Evolutionary conservation across 805 yeast genomes (phyloP).

Genomic region (Kuraishia borneana): DNA sequence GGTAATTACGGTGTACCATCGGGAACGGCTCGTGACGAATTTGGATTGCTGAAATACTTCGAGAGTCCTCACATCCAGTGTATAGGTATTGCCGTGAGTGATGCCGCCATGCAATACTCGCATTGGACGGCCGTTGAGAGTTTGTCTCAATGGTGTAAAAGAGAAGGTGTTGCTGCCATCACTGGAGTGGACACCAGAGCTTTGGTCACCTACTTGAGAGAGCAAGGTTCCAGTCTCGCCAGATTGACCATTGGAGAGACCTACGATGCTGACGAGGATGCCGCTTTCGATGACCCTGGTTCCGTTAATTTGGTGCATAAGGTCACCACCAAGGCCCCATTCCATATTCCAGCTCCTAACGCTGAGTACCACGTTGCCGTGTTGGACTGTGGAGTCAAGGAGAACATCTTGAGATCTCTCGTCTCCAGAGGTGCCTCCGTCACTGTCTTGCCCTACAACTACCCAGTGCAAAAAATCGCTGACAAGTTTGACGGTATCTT

Average conservation of each 20-base stretch:
- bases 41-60: slow-evolving; percentile 75
- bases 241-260: slow-evolving; percentile 84
- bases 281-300: slow-evolving; percentile 86
- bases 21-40: slow-evolving; percentile 68
- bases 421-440: slow-evolving; percentile 93
- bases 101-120: slow-evolving; percentile 90
- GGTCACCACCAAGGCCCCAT: slow-evolving; percentile 93
- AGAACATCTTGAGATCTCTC: slow-evolving; percentile 87
- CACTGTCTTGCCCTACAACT: slow-evolving; percentile 94
- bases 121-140: slow-evolving; percentile 99
- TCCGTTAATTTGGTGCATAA: slow-evolving; percentile 80
- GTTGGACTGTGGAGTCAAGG: slow-evolving; percentile 97
- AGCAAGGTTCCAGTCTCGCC: slow-evolving; percentile 91
- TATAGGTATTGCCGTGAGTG: slow-evolving; percentile 92
- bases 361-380: slow-evolving; percentile 75
- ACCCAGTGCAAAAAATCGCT: slow-evolving; percentile 85
- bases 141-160: slow-evolving; percentile 88
- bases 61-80: slow-evolving; percentile 90
- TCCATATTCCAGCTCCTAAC: slow-evolving; percentile 63
- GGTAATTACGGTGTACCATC: slow-evolving; percentile 99
- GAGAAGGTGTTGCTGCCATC: slow-evolving; percentile 93
- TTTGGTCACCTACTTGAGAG: slow-evolving; percentile 85
- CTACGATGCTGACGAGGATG: slow-evolving; percentile 85
- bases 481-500: slow-evolving; percentile 90
- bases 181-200: slow-evolving; percentile 97